A percentile compares a stretch with the other conserved stretches of the same genome.
Evolutionary conservation across 106 monocot genomes (phyloP).

Genomic region (Dendrobium officinale): DNA sequence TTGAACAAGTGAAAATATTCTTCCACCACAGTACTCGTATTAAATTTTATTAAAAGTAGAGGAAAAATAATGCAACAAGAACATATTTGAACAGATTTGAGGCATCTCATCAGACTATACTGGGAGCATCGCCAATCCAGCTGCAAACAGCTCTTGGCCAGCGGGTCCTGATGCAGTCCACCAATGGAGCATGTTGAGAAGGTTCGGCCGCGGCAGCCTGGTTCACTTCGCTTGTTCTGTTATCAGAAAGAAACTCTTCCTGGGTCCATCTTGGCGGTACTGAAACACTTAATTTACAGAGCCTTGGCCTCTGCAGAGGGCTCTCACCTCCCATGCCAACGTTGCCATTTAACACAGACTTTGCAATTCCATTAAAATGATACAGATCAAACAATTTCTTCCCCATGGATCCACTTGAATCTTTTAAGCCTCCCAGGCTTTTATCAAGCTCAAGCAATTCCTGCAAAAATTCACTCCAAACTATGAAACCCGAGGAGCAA

Average conservation of each 20-base stretch:
- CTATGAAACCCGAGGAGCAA: constrained; percentile 48
- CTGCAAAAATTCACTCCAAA: constrained; percentile 98
- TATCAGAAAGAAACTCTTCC: constrained; percentile 60
- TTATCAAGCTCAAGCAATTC: constrained; percentile 74
- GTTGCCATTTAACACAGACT: constrained; percentile 56
- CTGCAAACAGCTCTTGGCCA: constrained; percentile 82
- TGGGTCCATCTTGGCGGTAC: constrained; percentile 84
- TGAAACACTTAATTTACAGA: constrained; percentile 61
- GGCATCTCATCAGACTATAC: constrained; percentile 52
- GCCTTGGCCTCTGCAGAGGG: constrained; percentile 61
- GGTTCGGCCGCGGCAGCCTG: constrained; percentile 20
- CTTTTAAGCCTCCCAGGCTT: constrained; percentile 66
- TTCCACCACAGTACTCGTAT: background rate
- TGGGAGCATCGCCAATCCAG: constrained; percentile 84
- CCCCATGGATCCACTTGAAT: constrained; percentile 50
- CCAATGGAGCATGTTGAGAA: constrained; percentile 77
- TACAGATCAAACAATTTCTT: constrained; percentile 75
- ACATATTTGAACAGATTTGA: background rate
- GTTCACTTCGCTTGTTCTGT: constrained; percentile 4
- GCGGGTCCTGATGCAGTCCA: constrained; percentile 93
- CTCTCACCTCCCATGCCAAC: constrained; percentile 22
- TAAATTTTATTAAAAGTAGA: background rate
- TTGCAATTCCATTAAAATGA: constrained; percentile 97
- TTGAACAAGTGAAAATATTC: background rate
- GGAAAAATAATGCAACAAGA: background rate